Evolutionary conservation across 1,284 basidiomycete species (phyloP).

Genomic region (Neolentinus lepideus): DNA sequence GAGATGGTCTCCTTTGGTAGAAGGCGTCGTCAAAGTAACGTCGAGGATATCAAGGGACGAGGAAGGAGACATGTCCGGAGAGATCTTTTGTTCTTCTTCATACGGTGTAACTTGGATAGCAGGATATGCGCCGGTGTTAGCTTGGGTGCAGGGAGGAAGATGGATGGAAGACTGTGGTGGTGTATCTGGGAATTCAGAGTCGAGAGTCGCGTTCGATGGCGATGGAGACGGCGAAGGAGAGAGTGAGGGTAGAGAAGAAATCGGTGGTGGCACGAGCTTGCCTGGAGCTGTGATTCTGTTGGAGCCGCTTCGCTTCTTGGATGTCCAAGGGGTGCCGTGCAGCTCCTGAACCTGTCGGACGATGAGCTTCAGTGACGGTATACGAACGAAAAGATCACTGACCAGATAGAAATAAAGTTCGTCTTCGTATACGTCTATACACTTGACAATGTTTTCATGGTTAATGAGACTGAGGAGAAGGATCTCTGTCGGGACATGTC

Average conservation of each 20-base stretch:
- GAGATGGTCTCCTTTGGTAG: not conserved
- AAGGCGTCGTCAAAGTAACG: not conserved
- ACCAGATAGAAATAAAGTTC: conserved; percentile 81
- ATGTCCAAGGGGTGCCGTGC: conserved; percentile 82
- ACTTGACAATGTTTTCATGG: conserved; percentile 79
- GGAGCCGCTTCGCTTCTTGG: conserved; percentile 7
- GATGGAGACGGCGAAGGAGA: conserved; percentile 51
- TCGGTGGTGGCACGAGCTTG: conserved; percentile 20
- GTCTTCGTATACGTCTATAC: conserved; percentile 82
- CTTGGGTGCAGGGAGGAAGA: conserved; percentile 9
- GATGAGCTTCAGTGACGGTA: not conserved
- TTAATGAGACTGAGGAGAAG: conserved; percentile 69
- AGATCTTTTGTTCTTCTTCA: not conserved
- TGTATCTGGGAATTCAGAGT: conserved; percentile 25
- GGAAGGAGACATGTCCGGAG: not conserved
- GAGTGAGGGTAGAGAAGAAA: conserved; percentile 30
- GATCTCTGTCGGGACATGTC: conserved; percentile 74
- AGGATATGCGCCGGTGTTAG: not conserved
- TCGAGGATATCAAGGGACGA: not conserved
- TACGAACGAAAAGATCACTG: conserved; percentile 19
- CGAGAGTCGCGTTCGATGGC: conserved; percentile 30
- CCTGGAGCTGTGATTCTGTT: conserved; percentile 21
- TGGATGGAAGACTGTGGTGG: conserved; percentile 28
- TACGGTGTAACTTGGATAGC: not conserved
- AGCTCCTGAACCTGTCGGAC: conserved; percentile 76